Percentiles rank a stretch among this genome's conserved stretches.
Conservation (phyloP, 331 rosid genomes). For the Prunus yedoensis region DNA sequence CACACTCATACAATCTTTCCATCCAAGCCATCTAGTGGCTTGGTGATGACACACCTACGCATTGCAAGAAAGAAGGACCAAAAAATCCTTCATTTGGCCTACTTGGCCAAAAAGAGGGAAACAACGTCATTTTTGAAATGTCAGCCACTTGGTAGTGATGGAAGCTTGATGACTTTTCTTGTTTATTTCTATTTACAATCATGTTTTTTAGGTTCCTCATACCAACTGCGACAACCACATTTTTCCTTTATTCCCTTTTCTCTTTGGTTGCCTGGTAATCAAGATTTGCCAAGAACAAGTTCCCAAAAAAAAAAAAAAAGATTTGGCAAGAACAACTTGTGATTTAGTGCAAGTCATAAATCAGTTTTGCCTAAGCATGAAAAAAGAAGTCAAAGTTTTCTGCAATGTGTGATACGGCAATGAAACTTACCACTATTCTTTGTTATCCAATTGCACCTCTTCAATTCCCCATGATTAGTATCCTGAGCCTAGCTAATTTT, state of each 20-base stretch:
- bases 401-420: neutral
- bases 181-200: neutral
- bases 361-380: neutral
- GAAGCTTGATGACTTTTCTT: neutral
- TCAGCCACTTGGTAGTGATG: neutral
- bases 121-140: neutral
- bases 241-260: neutral
- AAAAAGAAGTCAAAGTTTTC: neutral
- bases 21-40: no score
- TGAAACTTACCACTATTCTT: slow-evolving; percentile 67
- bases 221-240: slow-evolving; percentile 15
- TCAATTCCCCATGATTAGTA: slow-evolving; percentile 54
- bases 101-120: no score
- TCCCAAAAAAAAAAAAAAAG: no score
- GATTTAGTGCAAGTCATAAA: no score
- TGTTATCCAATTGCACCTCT: slow-evolving; percentile 94
- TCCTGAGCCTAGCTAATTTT: slow-evolving; percentile 34
- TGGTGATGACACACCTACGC: no score
- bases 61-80: no score
- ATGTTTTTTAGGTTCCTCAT: slow-evolving; percentile 22
- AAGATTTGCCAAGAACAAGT: neutral
- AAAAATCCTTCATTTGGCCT: no score
- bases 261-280: neutral
- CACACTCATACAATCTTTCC: no score
- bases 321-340: no score